These are phyloP conservation scores for Moricandia arvensis DNA, from an alignment of 345 rosid genomes.

Conservation along the genomic window DNA sequence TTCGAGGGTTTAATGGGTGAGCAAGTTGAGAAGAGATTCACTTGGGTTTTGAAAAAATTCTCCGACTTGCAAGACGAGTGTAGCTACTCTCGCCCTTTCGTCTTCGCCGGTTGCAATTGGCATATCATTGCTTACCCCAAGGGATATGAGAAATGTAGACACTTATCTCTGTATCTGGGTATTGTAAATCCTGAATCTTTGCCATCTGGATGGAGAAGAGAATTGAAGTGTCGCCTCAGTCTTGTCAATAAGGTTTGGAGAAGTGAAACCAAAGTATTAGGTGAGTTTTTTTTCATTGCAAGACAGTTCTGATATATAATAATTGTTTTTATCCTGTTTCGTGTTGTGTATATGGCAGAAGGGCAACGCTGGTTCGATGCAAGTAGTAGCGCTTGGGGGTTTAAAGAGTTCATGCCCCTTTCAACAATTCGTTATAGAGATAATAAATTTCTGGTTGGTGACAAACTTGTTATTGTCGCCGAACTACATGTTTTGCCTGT, in stretches of 20 bases:
- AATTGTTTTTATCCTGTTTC: neutral
- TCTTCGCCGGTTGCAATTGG: neutral
- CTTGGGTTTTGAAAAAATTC: neutral
- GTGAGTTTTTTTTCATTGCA: too few relatives aligned
- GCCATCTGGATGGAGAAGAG: neutral
- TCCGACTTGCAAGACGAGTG: neutral
- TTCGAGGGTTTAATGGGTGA: neutral
- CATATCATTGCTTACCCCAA: neutral
- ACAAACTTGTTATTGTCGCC: slow-evolving; percentile 51
- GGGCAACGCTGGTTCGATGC: neutral
- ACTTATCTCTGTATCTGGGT: neutral
- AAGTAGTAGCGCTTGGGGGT: neutral
- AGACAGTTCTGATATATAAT: too few relatives aligned
- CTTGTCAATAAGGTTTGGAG: neutral
- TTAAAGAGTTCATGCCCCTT: neutral
- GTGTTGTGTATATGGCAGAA: neutral
- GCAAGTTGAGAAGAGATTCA: neutral
- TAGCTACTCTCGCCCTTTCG: neutral
- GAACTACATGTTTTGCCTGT: slow-evolving; percentile 35
- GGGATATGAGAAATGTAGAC: neutral
- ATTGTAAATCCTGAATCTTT: neutral
- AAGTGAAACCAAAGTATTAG: neutral
- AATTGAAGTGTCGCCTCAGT: neutral
- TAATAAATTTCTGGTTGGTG: neutral
- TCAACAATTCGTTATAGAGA: neutral